Evolutionary conservation across 129 eudicot genomes (phyloP).

Genomic region (Artemisia argyi): DNA sequence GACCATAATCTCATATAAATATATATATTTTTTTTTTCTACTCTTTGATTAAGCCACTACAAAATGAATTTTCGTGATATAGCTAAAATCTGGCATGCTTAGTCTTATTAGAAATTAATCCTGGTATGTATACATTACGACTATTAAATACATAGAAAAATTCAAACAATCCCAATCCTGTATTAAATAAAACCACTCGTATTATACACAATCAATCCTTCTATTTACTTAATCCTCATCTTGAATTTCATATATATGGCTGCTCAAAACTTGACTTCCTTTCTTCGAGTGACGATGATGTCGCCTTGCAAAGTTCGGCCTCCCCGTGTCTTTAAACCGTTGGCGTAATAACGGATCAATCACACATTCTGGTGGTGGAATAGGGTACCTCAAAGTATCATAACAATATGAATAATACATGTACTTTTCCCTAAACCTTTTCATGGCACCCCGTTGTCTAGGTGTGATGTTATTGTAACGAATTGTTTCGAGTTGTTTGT

Average conservation of each 20-base stretch:
- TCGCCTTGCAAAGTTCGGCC: conserved; percentile 48
- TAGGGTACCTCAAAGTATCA: conserved; percentile 59
- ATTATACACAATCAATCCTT: conserved; percentile 32
- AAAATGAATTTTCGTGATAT: neutral
- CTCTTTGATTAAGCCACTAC: too few relatives aligned
- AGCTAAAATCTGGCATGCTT: neutral
- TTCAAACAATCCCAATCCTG: conserved; percentile 31
- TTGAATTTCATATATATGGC: conserved; percentile 41
- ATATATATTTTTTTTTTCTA: too few relatives aligned
- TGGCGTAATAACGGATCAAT: conserved; percentile 51
- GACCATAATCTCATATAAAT: too few relatives aligned
- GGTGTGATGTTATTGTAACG: conserved; percentile 44
- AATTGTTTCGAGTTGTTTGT: conserved; percentile 42
- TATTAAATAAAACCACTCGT: conserved; percentile 28
- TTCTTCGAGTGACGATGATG: conserved; percentile 41
- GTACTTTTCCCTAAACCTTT: conserved; percentile 54
- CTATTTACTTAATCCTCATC: conserved; percentile 32
- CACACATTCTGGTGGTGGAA: conserved; percentile 74
- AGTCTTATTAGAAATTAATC: conserved; percentile 20
- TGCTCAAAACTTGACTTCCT: conserved; percentile 34
- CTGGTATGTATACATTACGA: conserved; percentile 19
- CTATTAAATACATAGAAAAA: conserved; percentile 24
- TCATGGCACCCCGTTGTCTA: conserved; percentile 56
- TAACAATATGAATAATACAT: conserved; percentile 93
- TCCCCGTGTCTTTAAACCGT: conserved; percentile 62